These are phyloP conservation scores for Gossypium trilobum DNA, from an alignment of 441 rosid species.

Conservation along the genomic window DNA sequence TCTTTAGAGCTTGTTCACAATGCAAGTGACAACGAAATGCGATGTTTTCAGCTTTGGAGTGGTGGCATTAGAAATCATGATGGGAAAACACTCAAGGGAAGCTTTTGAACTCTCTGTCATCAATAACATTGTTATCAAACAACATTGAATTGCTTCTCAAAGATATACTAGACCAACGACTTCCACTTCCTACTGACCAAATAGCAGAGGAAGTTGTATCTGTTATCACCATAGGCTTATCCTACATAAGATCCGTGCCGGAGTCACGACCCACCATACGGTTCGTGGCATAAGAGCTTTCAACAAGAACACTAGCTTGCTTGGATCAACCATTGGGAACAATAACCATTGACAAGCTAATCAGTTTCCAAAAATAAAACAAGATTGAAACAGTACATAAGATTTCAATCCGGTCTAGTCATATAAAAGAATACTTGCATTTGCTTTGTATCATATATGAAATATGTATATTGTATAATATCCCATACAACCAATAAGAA, in stretches of 20 bases:
- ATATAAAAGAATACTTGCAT: too few species aligned
- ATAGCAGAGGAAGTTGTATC: slow-evolving; percentile 32
- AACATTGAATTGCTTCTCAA: slow-evolving; percentile 23
- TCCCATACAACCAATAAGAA: too few species aligned
- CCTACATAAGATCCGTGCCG: slow-evolving; percentile 27
- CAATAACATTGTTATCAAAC: slow-evolving; percentile 4
- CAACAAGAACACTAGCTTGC: slow-evolving; percentile 28
- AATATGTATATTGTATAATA: too few species aligned
- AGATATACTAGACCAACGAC: slow-evolving; percentile 37
- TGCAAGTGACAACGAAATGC: slow-evolving; percentile 38
- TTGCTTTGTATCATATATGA: too few species aligned
- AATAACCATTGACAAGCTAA: slow-evolving; percentile 19
- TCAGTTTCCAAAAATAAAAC: too few species aligned
- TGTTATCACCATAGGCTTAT: slow-evolving; percentile 28
- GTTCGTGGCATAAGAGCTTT: slow-evolving; percentile 40
- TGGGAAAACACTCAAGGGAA: slow-evolving; percentile 58
- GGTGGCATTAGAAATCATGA: slow-evolving; percentile 44
- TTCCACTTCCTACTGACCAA: slow-evolving; percentile 31
- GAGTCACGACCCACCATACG: slow-evolving; percentile 40
- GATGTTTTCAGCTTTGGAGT: slow-evolving; percentile 56
- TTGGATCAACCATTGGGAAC: slow-evolving; percentile 22
- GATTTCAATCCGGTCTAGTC: too few species aligned
- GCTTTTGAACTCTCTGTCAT: slow-evolving; percentile 24
- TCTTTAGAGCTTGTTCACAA: slow-evolving; percentile 40
- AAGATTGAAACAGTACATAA: too few species aligned